Base-by-base conservation (phyloP, 768 basidiomycete genomes). In the Piloderma croceum region DNA sequence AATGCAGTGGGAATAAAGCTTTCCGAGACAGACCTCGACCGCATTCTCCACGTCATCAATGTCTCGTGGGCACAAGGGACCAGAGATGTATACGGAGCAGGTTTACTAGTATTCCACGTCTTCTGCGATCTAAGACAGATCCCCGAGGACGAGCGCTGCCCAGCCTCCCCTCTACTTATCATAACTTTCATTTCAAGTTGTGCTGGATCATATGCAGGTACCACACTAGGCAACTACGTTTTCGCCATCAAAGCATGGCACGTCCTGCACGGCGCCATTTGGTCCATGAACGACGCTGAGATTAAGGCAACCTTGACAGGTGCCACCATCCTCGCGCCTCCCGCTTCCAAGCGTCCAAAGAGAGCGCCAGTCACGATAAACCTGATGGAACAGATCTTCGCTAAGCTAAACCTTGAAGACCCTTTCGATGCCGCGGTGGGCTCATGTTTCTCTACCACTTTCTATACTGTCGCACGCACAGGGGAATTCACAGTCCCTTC, bases 151-250 rank as follows among this genome's bases (percentile, higher is more conserved):
- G 32, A 58, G 7, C 38, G 63, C 2, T 55, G 56, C 1, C 72
- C 69, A 0, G 57, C 52, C 0, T 34, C 19, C 2, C 38, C 36
- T n/a, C n/a, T n/a, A n/a, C n/a, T n/a, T n/a, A n/a, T n/a, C n/a
- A n/a, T n/a, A n/a, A n/a, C n/a, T n/a, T n/a, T n/a, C n/a, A n/a
- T n/a, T n/a, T n/a, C n/a, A n/a, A n/a, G n/a, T n/a, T n/a, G n/a
- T n/a, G n/a, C 2, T 77, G 73, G 73, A 71, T 75, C 46, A 51
- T 64, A 1, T 6, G 34, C 48, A 0, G 44, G 34, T 3, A 44
- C 20, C 0, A 31, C 48, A 0, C 24, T 58, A 10, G 4, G 17
- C 0, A 55, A 47, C 20, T 59, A 56, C 18, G 2, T 55, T 13
- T 24, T 38, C 0, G 49, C n/a, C n/a, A n/a, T n/a, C 36, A 74